phyloP scores from a whole-genome alignment of 352 stramenopile species.

The Globisporangium mamillatum region DNA sequence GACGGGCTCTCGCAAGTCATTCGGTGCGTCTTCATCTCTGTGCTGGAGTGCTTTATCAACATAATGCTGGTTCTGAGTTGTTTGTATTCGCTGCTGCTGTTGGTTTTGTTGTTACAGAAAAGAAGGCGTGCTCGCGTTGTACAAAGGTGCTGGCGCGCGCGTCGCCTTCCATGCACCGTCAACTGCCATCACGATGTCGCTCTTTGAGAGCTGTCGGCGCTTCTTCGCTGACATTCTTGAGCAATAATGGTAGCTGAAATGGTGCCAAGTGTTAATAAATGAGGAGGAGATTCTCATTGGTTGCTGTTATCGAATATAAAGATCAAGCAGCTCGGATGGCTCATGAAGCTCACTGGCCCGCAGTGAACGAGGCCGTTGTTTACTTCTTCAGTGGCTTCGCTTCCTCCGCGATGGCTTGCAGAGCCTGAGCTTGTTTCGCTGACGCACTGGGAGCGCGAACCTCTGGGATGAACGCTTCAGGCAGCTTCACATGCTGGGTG shows the following conservation, averaged over 20 bases:
- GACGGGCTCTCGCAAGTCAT: slow-evolving; percentile 88
- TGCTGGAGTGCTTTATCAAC: background rate
- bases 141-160: slow-evolving; percentile 92
- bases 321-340: background rate
- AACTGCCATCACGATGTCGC: slow-evolving; percentile 96
- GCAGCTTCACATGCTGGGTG: slow-evolving; percentile 1
- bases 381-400: slow-evolving; percentile 10
- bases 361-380: background rate
- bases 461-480: slow-evolving; percentile 1
- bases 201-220: slow-evolving; percentile 90
- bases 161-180: slow-evolving; percentile 95
- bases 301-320: slow-evolving; percentile 1
- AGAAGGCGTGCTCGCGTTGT: slow-evolving; percentile 90
- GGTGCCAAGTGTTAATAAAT: background rate
- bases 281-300: background rate
- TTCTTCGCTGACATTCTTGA: slow-evolving; percentile 52
- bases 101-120: slow-evolving; percentile 35
- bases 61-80: background rate
- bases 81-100: slow-evolving; percentile 3
- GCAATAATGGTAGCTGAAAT: slow-evolving; percentile 13
- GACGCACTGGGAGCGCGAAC: background rate
- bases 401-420: slow-evolving; percentile 1
- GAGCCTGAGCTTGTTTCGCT: background rate
- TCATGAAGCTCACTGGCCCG: background rate
- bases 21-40: slow-evolving; percentile 28